These are phyloP conservation scores for Dryadomyces sulphureus DNA, from an alignment of 2,329 filamentous ascomycete species.

Conservation along the genomic window DNA sequence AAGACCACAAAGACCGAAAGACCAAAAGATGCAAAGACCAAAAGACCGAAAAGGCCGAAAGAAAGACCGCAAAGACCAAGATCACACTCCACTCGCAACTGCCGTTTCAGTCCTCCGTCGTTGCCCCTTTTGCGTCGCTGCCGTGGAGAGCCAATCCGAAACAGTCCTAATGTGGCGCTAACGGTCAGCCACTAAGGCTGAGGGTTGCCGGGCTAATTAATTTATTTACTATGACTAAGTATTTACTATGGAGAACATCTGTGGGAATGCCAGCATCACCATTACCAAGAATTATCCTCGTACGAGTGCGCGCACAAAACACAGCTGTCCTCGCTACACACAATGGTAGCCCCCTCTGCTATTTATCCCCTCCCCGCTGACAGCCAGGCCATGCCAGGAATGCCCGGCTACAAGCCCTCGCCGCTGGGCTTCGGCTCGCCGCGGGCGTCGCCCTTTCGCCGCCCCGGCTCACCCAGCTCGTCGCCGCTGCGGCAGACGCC, in stretches of 20 bases:
- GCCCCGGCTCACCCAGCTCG: conserved; percentile 48
- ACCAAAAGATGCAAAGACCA: too few relatives aligned
- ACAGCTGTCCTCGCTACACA: not conserved
- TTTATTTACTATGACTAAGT: not conserved
- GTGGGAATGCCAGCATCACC: too few relatives aligned
- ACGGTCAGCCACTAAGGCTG: not conserved
- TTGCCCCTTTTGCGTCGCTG: not conserved
- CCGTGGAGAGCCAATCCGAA: conserved; percentile 9
- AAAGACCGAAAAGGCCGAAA: too few relatives aligned
- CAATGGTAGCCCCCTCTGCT: not conserved
- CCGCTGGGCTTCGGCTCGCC: conserved; percentile 57
- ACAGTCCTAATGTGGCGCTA: not conserved
- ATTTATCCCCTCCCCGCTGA: not conserved
- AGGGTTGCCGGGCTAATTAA: not conserved
- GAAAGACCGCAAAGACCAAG: too few relatives aligned
- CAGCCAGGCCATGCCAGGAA: conserved; percentile 33
- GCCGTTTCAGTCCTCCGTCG: too few relatives aligned
- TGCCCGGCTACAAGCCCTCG: conserved; percentile 55
- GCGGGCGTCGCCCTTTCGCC: conserved; percentile 49
- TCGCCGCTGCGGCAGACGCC: conserved; percentile 51
- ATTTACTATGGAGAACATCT: too few relatives aligned
- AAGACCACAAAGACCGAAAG: too few relatives aligned
- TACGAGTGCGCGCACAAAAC: too few relatives aligned
- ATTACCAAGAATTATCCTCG: too few relatives aligned
- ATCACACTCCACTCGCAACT: too few relatives aligned